Percentiles rank a stretch among this genome's conserved stretches.
These are phyloP conservation scores for Kuraishia molischiana DNA, from an alignment of 805 yeast species.

Conservation along the genomic window DNA sequence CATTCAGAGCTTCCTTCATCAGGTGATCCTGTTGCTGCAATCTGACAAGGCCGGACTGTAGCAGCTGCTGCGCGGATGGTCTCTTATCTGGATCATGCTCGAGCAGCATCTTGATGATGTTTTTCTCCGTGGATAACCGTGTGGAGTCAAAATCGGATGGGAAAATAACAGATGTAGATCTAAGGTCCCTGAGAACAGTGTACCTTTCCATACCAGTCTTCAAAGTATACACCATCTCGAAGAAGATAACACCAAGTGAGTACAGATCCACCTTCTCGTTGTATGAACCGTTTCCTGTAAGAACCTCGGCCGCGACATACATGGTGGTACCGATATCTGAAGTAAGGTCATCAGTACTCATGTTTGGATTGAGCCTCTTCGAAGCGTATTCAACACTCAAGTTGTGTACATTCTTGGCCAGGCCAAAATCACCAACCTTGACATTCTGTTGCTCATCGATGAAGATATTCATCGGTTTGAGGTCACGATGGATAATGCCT, in stretches of 20 bases:
- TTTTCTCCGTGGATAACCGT: conserved; percentile 47
- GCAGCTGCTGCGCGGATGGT: conserved; percentile 68
- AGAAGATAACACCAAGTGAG: conserved; percentile 88
- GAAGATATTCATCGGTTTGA: conserved; percentile 93
- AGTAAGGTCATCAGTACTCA: conserved; percentile 60
- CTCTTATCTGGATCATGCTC: conserved; percentile 73
- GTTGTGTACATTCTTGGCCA: conserved; percentile 81
- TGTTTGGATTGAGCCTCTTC: background rate
- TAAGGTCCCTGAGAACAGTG: conserved; percentile 51
- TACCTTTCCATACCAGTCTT: conserved; percentile 94
- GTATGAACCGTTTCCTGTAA: conserved; percentile 63
- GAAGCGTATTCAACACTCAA: conserved; percentile 14
- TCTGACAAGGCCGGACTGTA: conserved; percentile 78
- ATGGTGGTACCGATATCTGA: conserved; percentile 91
- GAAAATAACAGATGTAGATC: conserved; percentile 52
- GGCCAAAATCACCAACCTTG: conserved; percentile 94
- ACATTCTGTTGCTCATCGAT: conserved; percentile 84
- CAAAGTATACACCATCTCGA: conserved; percentile 84
- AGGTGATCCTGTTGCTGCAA: conserved; percentile 85
- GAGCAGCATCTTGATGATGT: conserved; percentile 55
- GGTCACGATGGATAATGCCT: conserved; percentile 91
- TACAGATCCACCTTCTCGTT: conserved; percentile 94
- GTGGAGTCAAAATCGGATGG: conserved; percentile 57
- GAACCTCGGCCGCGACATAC: conserved; percentile 86
- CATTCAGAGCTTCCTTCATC: conserved; percentile 78